Base-by-base conservation (phyloP, 2,329 filamentous ascomycete genomes). In the Fusarium sp. region DNA sequence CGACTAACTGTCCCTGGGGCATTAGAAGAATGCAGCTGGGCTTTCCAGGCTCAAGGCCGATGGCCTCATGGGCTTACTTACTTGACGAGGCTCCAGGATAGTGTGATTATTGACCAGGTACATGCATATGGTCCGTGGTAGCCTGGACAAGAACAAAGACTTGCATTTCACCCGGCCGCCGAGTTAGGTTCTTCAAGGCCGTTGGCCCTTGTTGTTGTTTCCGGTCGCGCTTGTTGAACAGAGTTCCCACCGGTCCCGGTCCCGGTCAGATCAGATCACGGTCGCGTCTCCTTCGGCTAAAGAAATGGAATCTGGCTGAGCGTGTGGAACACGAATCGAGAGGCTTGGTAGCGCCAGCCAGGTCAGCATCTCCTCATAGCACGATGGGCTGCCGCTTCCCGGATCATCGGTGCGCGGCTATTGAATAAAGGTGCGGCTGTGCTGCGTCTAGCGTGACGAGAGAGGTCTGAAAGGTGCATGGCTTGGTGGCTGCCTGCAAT, bases 351-450 rank as follows among this genome's bases (percentile, higher is more conserved):
- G 59, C 52, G 56, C 51, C 48, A 30, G 47, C 28, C 13, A 53
- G 48, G 41, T 53, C 60, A 46, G 53, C 50, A 36, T 48, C 37
- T 43, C 30, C 41, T 40, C 34, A 48, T 44, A 30, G 12, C 44
- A 46, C 18, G 7, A 52, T 57, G 41, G 53, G 53, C 56, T 59
- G 48, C 53, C 44, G 43, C 50, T 46, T 41, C 56, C 57, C 50
- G 55, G 48, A 37, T 55, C 30, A 31, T 67, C 39, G 59, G 63
- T 50, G 36, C 57, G 59, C 62, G 57, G 62, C 36, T 57, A 37
- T 53, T 50, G 39, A 55, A 44, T 59, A 66, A 63, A 56, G 46
- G 51, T 56, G 61, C 53, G 53, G 43, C 47, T 55, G 61, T 53
- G 28, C 50, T 36, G 54, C 28, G 46, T 43, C 34, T 57, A 43